A percentile compares a stretch with the other conserved stretches of the same genome.
phyloP scores from a whole-genome alignment of 148 eudicot species.

The Rhododendron simsii region DNA sequence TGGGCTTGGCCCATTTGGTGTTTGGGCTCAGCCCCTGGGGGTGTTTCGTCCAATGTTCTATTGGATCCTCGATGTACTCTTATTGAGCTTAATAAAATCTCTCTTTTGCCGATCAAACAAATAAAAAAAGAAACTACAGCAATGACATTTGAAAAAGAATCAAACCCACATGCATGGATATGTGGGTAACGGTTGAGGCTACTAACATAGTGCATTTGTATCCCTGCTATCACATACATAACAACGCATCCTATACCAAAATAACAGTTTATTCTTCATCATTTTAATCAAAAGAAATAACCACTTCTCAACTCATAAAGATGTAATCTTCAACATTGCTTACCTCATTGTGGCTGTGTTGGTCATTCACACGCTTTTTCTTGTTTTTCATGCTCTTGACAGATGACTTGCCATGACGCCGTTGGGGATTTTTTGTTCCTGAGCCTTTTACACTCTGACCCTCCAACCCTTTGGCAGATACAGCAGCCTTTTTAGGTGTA shows the following conservation, averaged over 20 bases:
- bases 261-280: neutral
- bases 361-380: neutral
- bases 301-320: neutral
- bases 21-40: no score
- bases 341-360: neutral
- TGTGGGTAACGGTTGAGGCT: neutral
- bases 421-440: neutral
- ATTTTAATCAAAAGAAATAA: neutral
- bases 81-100: no score
- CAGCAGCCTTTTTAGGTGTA: neutral
- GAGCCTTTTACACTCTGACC: neutral
- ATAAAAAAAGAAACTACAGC: neutral
- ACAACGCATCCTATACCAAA: neutral
- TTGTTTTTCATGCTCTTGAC: neutral
- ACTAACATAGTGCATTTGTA: neutral
- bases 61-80: no score
- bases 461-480: neutral
- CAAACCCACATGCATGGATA: neutral
- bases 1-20: no score
- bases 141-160: neutral
- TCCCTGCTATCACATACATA: slow-evolving; percentile 3
- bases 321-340: neutral
- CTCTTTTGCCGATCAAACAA: no score
- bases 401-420: neutral
- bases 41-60: no score